Evolutionary conservation across 1,284 basidiomycete species (phyloP).

Genomic region (Sanghuangporus baumii): DNA sequence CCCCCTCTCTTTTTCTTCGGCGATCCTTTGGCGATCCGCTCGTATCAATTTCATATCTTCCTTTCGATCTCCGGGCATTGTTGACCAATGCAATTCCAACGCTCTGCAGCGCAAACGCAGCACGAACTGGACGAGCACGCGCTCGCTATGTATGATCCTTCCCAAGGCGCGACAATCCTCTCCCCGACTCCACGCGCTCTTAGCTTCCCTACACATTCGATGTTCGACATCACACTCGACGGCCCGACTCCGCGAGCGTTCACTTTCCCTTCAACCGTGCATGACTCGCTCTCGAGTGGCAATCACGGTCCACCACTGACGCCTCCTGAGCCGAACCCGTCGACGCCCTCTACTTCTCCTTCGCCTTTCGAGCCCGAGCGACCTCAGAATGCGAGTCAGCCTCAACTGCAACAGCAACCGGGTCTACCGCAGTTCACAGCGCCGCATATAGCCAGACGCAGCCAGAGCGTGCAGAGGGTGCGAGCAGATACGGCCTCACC

Average conservation of each 20-base stretch:
- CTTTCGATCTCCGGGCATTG: background rate
- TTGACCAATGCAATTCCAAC: conserved; percentile 2
- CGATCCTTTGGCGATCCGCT: background rate
- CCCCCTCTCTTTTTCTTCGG: background rate
- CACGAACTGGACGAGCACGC: background rate
- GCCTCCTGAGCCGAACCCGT: conserved; percentile 45
- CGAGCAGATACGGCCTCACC: background rate
- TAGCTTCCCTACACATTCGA: conserved; percentile 5
- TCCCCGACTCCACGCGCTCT: conserved; percentile 12
- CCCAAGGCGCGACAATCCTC: background rate
- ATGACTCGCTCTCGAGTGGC: conserved; percentile 42
- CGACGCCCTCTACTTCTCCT: conserved; percentile 52
- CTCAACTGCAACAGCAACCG: background rate
- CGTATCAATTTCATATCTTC: background rate
- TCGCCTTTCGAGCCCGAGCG: conserved; percentile 69
- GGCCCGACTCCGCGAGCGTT: conserved; percentile 74
- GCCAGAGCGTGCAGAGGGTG: background rate
- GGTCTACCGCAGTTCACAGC: background rate
- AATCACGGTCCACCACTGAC: background rate
- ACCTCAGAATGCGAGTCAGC: conserved; percentile 21
- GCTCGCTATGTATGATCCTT: conserved; percentile 1
- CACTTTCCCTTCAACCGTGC: conserved; percentile 58
- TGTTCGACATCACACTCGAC: conserved; percentile 46
- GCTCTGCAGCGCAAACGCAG: conserved; percentile 2
- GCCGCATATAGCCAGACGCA: background rate